Percentiles rank a stretch among this genome's conserved stretches.
These are phyloP conservation scores for Diospyros lotus DNA, from an alignment of 148 eudicot species.

Conservation along the genomic window DNA sequence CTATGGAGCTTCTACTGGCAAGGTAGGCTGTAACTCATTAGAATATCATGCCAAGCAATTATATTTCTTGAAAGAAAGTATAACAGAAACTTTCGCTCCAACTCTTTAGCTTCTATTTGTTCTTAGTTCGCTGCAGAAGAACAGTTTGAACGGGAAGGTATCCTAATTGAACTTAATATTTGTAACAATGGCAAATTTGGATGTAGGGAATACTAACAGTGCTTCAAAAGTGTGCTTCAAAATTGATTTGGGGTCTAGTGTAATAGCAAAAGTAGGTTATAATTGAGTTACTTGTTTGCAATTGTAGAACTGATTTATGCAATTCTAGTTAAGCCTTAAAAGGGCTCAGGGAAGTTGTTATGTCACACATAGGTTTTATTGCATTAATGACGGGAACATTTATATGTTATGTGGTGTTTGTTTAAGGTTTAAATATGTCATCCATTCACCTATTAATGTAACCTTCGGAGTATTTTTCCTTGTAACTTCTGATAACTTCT, in stretches of 20 bases:
- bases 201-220: not conserved
- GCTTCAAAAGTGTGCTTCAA: not conserved
- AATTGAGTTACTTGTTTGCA: no score
- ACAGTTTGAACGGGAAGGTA: no score
- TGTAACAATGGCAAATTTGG: not conserved
- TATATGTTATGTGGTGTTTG: not conserved
- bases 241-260: not conserved
- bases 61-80: not conserved
- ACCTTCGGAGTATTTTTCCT: not conserved
- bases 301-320: no score
- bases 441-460: not conserved
- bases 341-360: not conserved
- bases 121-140: not conserved
- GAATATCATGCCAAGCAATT: not conserved
- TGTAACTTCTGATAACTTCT: not conserved
- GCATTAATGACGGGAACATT: not conserved
- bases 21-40: constrained; percentile 41
- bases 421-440: not conserved
- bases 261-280: not conserved
- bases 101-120: not conserved
- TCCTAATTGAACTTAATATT: not conserved
- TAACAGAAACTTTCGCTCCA: not conserved
- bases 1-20: constrained; percentile 94
- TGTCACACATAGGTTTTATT: not conserved
- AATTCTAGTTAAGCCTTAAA: not conserved